A percentile compares a stretch with the other conserved stretches of the same genome.
phyloP scores from a whole-genome alignment of 2,329 filamentous ascomycete genomes.

The Nemania sp. region DNA sequence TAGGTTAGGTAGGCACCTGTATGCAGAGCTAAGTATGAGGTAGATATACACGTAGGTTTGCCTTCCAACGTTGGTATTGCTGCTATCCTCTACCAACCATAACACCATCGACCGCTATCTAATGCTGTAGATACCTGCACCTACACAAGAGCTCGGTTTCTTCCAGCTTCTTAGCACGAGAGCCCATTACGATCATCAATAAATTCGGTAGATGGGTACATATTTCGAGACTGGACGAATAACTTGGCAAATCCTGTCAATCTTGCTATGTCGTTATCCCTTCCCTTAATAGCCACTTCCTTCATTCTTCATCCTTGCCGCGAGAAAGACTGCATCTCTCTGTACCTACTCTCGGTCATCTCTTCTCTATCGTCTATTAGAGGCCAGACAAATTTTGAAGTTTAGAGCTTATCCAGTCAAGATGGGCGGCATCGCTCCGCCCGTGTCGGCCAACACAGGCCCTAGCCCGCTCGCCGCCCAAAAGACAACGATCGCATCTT shows the following conservation, averaged over 20 bases:
- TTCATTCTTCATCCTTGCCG: neutral
- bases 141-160: constrained; percentile 10
- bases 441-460: too few relatives aligned
- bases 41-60: too few relatives aligned
- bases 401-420: constrained; percentile 1
- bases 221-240: neutral
- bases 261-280: neutral
- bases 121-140: neutral
- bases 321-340: neutral
- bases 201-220: neutral
- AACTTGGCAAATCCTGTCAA: neutral
- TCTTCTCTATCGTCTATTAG: neutral
- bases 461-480: neutral
- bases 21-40: too few relatives aligned
- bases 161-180: constrained; percentile 10
- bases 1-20: too few relatives aligned
- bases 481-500: constrained; percentile 5
- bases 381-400: neutral
- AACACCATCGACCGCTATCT: too few relatives aligned
- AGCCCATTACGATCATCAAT: constrained; percentile 10
- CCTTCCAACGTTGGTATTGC: too few relatives aligned
- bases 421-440: constrained; percentile 3
- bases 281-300: neutral
- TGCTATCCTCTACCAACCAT: too few relatives aligned
- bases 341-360: neutral